These are phyloP conservation scores for Venturia carpophila DNA, from an alignment of 2,329 filamentous ascomycete genomes.

Conservation along the genomic window DNA sequence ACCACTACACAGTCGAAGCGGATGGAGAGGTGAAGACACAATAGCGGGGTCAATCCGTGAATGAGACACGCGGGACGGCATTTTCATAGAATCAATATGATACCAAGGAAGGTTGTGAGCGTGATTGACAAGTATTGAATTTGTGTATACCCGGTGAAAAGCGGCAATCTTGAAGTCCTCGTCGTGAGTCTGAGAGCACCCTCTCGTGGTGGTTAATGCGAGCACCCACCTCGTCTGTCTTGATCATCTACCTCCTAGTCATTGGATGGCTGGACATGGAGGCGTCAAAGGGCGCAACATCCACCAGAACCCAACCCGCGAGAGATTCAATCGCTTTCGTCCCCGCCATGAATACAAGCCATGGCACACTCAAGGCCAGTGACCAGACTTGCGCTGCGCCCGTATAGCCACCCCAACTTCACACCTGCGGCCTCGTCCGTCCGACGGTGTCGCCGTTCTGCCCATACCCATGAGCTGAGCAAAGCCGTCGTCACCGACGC, in stretches of 20 bases:
- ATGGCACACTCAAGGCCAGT: conserved; percentile 18
- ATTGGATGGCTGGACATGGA: too few species aligned
- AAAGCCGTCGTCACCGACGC: conserved; percentile 51
- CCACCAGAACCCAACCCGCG: too few species aligned
- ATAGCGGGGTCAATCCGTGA: conserved; percentile 37
- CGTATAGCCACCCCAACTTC: neutral
- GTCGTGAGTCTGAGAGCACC: neutral
- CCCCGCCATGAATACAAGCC: conserved; percentile 8
- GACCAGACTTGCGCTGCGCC: conserved; percentile 18
- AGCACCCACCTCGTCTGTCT: too few species aligned
- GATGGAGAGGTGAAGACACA: conserved; percentile 66
- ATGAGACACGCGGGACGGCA: neutral
- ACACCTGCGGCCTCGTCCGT: neutral
- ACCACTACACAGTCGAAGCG: conserved; percentile 70
- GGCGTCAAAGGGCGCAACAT: too few species aligned
- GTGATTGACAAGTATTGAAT: neutral
- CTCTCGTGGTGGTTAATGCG: too few species aligned
- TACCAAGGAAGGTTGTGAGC: neutral
- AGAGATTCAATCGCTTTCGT: neutral
- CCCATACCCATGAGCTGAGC: conserved; percentile 22
- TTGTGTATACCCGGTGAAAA: neutral
- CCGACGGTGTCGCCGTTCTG: neutral
- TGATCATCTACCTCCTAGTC: too few species aligned
- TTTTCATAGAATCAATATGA: neutral
- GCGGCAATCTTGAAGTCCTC: neutral